Percentiles rank a stretch among this genome's conserved stretches.
Conservation (phyloP, 345 rosid genomes). For the sweet orange (Citrus sinensis) region DVS_A1.0 CM039165.1:30539501-30540000, state of each 20-base stretch:
- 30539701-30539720: neutral
- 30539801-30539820: neutral
- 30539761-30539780: neutral
- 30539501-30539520: too few relatives aligned
- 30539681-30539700: neutral
- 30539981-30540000: constrained; percentile 53
- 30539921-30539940: constrained; percentile 33
- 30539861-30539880: constrained; percentile 12
- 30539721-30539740: neutral
- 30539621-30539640: too few relatives aligned
- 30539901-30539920: neutral
- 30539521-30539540: too few relatives aligned
- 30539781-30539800: neutral
- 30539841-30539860: neutral
- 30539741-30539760: neutral
- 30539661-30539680: neutral
- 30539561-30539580: too few relatives aligned
- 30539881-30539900: neutral
- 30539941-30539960: constrained; percentile 42
- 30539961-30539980: constrained; percentile 52
- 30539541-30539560: too few relatives aligned
- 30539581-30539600: too few relatives aligned
- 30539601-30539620: too few relatives aligned
- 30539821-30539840: neutral
- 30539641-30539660: too few relatives aligned